phyloP scores from a whole-genome alignment of 129 eudicot species.

The Calendula officinalis region DNA sequence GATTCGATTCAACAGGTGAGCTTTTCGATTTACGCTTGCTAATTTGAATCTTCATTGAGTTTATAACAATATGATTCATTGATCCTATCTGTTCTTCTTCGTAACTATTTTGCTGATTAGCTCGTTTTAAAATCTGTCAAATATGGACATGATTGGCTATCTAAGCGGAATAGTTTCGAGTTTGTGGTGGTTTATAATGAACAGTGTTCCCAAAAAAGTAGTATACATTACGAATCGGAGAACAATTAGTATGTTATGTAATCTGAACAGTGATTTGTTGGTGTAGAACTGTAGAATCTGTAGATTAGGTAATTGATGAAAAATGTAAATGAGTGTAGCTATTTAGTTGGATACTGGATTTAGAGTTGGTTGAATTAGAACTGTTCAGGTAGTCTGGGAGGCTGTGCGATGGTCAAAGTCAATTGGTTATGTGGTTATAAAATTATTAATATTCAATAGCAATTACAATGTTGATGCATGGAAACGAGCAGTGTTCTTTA shows the following conservation, averaged over 20 bases:
- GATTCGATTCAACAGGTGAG: constrained; percentile 22
- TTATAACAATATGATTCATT: background rate
- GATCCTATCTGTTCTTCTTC: background rate
- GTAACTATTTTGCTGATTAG: constrained; percentile 4
- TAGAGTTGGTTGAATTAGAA: constrained; percentile 2
- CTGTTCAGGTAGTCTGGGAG: constrained; percentile 25
- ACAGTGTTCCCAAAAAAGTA: background rate
- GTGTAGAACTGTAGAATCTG: too few relatives aligned
- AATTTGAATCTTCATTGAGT: constrained; percentile 24
- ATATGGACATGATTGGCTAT: background rate
- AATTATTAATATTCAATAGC: constrained; percentile 9
- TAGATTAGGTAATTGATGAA: constrained; percentile 10
- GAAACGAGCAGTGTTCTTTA: constrained; percentile 1
- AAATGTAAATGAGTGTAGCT: background rate
- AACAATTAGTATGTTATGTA: background rate
- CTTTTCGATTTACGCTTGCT: background rate
- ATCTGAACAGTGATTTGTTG: background rate
- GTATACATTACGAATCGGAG: constrained; percentile 3
- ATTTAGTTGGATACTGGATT: background rate
- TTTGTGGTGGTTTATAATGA: background rate
- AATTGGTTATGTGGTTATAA: background rate
- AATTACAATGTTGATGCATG: constrained; percentile 12
- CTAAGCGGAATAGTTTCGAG: constrained; percentile 4
- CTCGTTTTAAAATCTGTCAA: background rate
- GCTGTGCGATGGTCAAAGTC: constrained; percentile 28